These are phyloP conservation scores for Neurospora sublineolata DNA, from an alignment of 495 filamentous ascomycete species.

Conservation along the genomic window DNA sequence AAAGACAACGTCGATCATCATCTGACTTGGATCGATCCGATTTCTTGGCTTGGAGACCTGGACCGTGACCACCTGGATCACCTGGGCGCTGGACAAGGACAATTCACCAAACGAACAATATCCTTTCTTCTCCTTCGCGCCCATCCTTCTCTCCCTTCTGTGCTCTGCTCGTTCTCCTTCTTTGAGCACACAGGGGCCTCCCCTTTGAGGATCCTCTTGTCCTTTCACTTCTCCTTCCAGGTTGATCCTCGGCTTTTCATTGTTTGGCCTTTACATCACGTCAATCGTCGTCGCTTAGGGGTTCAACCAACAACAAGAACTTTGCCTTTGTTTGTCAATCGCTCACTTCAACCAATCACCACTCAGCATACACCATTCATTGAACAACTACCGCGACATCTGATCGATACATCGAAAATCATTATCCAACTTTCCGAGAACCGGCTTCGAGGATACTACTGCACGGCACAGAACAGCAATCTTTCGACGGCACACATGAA, in stretches of 20 bases:
- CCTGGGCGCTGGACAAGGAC: background rate
- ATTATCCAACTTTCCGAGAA: background rate
- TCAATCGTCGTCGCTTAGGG: background rate
- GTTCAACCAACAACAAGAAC: background rate
- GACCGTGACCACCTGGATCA: background rate
- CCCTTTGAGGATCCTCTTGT: background rate
- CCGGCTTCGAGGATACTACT: background rate
- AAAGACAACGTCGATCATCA: background rate
- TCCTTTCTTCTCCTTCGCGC: background rate
- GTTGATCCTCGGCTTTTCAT: constrained; percentile 40
- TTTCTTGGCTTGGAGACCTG: background rate
- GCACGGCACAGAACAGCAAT: background rate
- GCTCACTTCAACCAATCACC: background rate
- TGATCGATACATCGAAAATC: background rate
- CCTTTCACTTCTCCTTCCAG: constrained; percentile 28
- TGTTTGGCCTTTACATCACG: constrained; percentile 11
- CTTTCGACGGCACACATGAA: background rate
- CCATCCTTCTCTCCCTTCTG: constrained; percentile 25
- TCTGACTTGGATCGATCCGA: background rate
- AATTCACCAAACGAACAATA: background rate
- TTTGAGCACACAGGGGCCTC: background rate
- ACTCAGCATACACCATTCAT: background rate
- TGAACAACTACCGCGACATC: background rate
- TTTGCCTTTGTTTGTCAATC: constrained; percentile 6
- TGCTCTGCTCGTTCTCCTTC: constrained; percentile 11